Percentiles rank a stretch among this genome's conserved stretches.
Evolutionary conservation across 2,329 filamentous ascomycete genomes (phyloP).

Genomic region (Aspergillus sp.): DNA sequence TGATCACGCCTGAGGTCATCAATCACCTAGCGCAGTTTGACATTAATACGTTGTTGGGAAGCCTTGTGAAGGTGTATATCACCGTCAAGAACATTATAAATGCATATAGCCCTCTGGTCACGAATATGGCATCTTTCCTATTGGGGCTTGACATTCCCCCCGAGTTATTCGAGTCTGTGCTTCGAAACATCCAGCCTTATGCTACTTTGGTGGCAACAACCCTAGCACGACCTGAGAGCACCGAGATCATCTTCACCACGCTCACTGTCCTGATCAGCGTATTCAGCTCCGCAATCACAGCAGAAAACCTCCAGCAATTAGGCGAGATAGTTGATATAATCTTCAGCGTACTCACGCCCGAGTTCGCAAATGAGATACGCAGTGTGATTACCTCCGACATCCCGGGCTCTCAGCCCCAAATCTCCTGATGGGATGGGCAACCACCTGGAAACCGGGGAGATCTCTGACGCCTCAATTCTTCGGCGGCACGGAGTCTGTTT

Average conservation of each 20-base stretch:
- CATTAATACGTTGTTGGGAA: neutral
- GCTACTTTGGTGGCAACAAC: neutral
- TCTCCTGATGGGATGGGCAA: no score
- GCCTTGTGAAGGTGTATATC: neutral
- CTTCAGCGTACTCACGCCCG: neutral
- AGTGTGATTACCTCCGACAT: neutral
- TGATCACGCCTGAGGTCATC: neutral
- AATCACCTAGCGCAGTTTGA: neutral
- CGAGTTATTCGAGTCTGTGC: neutral
- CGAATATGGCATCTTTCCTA: neutral
- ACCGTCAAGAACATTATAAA: neutral
- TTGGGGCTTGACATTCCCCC: neutral
- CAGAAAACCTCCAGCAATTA: neutral
- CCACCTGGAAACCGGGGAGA: no score
- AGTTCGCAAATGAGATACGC: neutral
- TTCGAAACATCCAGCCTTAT: neutral
- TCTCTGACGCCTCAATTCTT: no score
- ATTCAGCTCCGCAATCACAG: neutral
- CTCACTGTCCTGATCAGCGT: neutral
- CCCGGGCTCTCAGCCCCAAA: no score
- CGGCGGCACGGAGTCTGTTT: no score
- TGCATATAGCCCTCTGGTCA: neutral
- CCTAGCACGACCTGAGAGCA: neutral
- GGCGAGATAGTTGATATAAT: neutral
- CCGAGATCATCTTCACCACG: neutral